Base-by-base conservation (phyloP, 768 basidiomycete species). In the Suillus subalutaceus region DNA sequence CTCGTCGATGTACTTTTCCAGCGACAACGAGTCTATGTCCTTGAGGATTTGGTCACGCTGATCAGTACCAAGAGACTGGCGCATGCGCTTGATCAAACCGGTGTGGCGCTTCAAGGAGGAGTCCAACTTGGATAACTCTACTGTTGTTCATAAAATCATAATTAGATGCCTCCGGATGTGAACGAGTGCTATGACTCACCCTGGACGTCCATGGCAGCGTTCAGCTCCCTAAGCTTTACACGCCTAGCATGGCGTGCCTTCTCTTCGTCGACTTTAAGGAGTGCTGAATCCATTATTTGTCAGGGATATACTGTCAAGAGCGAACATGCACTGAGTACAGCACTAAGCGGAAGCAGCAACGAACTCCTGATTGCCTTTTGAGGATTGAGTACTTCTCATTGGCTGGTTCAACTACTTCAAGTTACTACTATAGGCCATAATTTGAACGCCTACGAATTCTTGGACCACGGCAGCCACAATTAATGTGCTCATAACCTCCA, bases 1-100 rank as follows among this genome's bases (percentile, higher is more conserved):
- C 79, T 99, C 97, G 73, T 97, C 96, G 58, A 96, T 84, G 75
- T 99, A 99, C 79, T 97, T 99, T 80, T 95, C 95, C 65, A 99
- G 83, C 2, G 94, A 90, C 63, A 99, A 84, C 0, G 91, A 85
- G 68, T 96, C 91, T 69, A 97, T 89, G 72, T 99, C 97, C 78
- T 96, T 98, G 70, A 97, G 80, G 66, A 97, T 89, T 72, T 93
- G 90, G 71, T 96, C 94, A 57, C 84, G 86, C 74, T 94, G 90
- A 71, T 95, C 93, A 46, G 84, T 74, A 18, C 90, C 92, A 72
- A 99, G 84, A 20, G 94, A 93, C 73, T 91, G 93, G 56, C 91
- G 88, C 71, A 98, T 91, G 55, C 93, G 90, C 78, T 97, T 99
- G 69, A 97, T 96, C 68, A 99, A 86, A 7, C 95, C 93, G 2